Evolutionary conservation across 2,329 filamentous ascomycete genomes (phyloP), one percentile per base, ranked within the genome.

Genomic region (Penicillium expansum): DNA sequence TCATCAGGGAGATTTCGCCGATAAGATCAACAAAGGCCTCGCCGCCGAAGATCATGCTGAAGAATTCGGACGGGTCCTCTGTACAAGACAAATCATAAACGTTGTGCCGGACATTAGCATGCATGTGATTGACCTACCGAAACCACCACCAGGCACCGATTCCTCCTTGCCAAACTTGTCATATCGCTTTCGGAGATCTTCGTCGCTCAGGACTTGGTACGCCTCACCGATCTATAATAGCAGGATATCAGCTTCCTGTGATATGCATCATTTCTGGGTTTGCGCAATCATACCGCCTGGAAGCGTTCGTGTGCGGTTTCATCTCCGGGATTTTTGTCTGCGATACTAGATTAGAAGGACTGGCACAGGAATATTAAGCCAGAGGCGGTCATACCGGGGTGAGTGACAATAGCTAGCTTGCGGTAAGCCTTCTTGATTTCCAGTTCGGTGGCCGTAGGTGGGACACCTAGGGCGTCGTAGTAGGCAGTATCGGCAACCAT

Each of bases 371-470:
- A 18, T 29, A 10, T 56, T 35, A 16, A 16, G 16, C 50, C 52
- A 32, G 38, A 39, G 11, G 16, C 3, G 29, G 38, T 43, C 79
- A 66, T 79, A 90, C 89, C 90, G 62, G 91, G 91, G 75, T 97
- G 93, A 69, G 96, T 91, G 66, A 92, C 85, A 75, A 97, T 97
- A 66, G 94, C 94, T 66, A 94, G 84, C 79, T 93, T 97, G 73
- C 92, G 86, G 78, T 97, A 97, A 29, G 92, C 92, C 80, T 96
- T 96, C 77, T 97, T 97, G 78, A 97, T 97, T 74, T 97, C 92
- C 49, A 96, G 84, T 74, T 93, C 90, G 38, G 90, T 89, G 30
- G 92, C 93, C 55, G 88, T 91, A 64, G 91, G 88, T 77, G 87
- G 81, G 69, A 97, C 92, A 71, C 89, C 90, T 38, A 97, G 82